These are phyloP conservation scores for Limnomonas spitsbergensis DNA, from an alignment of 139 green algal species.

Conservation along the genomic window DNA sequence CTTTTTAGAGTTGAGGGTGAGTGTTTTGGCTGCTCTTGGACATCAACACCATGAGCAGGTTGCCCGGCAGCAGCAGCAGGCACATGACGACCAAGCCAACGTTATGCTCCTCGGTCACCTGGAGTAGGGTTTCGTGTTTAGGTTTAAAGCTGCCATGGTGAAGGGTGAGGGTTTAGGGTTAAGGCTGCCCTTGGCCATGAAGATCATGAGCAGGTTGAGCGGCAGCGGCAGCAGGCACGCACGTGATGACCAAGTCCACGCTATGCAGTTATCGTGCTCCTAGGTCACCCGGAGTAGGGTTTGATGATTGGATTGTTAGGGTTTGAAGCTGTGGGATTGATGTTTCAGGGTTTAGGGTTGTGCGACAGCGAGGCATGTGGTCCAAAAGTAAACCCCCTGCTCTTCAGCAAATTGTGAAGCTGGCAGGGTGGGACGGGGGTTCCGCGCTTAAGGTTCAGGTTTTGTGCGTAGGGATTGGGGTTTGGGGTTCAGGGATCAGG, in stretches of 20 bases:
- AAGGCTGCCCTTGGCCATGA: not conserved
- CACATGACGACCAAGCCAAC: not conserved
- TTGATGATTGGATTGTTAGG: not conserved
- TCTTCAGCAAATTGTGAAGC: too few relatives aligned
- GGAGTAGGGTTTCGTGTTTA: not conserved
- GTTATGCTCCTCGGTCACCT: not conserved
- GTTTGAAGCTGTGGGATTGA: not conserved
- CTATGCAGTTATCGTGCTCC: not conserved
- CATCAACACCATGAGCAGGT: not conserved
- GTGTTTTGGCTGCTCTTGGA: too few relatives aligned
- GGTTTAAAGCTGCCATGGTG: not conserved
- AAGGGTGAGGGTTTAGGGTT: too few relatives aligned
- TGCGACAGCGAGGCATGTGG: not conserved
- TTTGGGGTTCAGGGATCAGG: not conserved
- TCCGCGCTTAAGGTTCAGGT: too few relatives aligned
- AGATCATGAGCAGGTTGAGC: not conserved
- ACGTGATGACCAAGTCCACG: not conserved
- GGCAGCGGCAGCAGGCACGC: not conserved
- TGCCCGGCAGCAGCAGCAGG: not conserved
- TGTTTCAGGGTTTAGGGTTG: not conserved
- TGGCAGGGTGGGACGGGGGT: too few relatives aligned
- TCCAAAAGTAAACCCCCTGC: not conserved
- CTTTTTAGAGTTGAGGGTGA: too few relatives aligned
- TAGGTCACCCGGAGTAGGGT: not conserved
- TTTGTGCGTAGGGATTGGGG: not conserved